Percentiles rank a stretch among this genome's conserved stretches.
Conservation (phyloP, 345 rosid species). For the Durio zibethinus region DNA sequence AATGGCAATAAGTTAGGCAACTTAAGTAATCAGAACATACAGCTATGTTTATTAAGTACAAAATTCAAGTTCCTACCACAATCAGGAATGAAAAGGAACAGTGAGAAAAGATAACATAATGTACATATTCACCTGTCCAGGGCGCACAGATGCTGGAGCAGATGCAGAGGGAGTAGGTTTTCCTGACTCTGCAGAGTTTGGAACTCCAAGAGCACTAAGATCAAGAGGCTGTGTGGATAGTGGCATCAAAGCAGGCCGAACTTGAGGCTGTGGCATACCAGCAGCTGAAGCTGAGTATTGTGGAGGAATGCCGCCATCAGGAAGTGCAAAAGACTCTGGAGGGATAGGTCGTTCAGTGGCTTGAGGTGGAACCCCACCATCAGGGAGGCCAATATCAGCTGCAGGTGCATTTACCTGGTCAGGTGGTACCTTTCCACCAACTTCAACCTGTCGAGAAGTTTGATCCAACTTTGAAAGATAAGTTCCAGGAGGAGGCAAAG, state of each 20-base stretch:
- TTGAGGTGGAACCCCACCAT: constrained; percentile 72
- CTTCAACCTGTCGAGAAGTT: constrained; percentile 44
- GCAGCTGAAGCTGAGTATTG: constrained; percentile 47
- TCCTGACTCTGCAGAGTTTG: constrained; percentile 56
- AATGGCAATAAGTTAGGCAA: neutral
- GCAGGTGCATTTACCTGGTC: constrained; percentile 40
- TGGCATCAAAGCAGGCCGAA: constrained; percentile 44
- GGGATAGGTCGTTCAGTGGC: constrained; percentile 47
- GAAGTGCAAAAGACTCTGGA: constrained; percentile 57
- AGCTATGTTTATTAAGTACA: neutral
- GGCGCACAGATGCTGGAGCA: constrained; percentile 67
- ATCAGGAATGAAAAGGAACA: neutral
- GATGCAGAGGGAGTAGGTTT: constrained; percentile 53
- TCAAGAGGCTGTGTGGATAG: constrained; percentile 79
- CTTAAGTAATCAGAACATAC: neutral
- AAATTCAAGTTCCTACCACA: neutral
- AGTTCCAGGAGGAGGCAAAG: constrained; percentile 87
- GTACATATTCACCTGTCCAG: constrained; percentile 72
- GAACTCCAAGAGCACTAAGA: constrained; percentile 85
- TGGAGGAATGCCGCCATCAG: constrained; percentile 89
- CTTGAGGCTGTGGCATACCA: constrained; percentile 35
- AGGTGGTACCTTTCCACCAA: constrained; percentile 33
- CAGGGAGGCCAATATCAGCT: constrained; percentile 67
- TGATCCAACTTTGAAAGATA: constrained; percentile 72
- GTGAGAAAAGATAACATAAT: neutral